Evolutionary conservation across 768 basidiomycete genomes (phyloP).

Genomic region (Pleurotus salmoneostramineus): DNA sequence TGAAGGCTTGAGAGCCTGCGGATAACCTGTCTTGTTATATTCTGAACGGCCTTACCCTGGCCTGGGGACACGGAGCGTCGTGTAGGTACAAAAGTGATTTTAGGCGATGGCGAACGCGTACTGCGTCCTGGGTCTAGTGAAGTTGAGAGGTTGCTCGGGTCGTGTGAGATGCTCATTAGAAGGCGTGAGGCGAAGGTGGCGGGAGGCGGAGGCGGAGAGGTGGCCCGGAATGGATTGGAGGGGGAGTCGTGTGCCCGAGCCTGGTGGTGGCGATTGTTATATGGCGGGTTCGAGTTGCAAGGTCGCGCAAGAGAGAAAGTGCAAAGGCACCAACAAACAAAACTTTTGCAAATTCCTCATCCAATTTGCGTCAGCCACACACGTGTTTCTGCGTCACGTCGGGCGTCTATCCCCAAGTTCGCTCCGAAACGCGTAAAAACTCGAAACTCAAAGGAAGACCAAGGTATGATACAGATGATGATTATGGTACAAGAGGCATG

Average conservation of each 20-base stretch:
- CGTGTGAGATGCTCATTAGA: constrained; percentile 7
- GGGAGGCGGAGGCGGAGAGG: not conserved
- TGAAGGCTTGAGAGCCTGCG: constrained; percentile 39
- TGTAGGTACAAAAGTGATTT: constrained; percentile 36
- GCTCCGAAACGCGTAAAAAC: no score
- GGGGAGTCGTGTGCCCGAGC: not conserved
- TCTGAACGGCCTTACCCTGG: constrained; percentile 41
- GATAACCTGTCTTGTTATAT: constrained; percentile 47
- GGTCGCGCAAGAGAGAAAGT: not conserved
- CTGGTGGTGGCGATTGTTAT: not conserved
- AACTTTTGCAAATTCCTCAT: not conserved
- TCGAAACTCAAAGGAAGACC: not conserved
- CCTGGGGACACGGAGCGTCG: constrained; percentile 15
- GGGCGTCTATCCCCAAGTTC: not conserved
- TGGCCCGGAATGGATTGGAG: not conserved
- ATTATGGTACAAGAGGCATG: not conserved
- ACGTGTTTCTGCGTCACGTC: not conserved
- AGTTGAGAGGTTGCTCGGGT: not conserved
- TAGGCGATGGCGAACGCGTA: constrained; percentile 44
- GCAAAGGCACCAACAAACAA: constrained; percentile 3
- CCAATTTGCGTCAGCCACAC: not conserved
- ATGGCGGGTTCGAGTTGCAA: not conserved
- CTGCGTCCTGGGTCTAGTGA: constrained; percentile 7
- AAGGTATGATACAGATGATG: constrained; percentile 5
- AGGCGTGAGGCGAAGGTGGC: not conserved